These are phyloP conservation scores for Plectranthus barbatus DNA, from an alignment of 257 asterid genomes.

Conservation along the genomic window DNA sequence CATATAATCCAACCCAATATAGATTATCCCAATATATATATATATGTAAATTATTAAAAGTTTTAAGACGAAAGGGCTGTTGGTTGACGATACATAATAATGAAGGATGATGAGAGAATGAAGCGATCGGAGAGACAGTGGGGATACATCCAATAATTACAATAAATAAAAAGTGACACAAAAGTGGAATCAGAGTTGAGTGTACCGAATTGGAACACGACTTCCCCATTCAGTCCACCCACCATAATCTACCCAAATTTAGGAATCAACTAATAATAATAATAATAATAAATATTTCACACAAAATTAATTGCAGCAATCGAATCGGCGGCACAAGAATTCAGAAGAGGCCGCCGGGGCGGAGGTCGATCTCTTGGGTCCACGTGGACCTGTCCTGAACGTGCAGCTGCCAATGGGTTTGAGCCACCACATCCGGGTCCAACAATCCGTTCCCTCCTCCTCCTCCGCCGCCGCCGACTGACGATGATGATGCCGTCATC, in stretches of 20 bases:
- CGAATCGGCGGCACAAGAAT: too few species aligned
- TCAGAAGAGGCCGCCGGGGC: conserved; percentile 34
- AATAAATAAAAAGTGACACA: conserved; percentile 3
- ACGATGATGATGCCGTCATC: not conserved
- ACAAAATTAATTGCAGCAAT: too few species aligned
- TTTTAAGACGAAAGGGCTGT: too few species aligned
- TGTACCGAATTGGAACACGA: conserved; percentile 26
- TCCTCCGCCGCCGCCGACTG: conserved; percentile 18
- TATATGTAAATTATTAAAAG: too few species aligned
- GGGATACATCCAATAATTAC: conserved; percentile 6
- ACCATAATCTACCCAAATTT: not conserved
- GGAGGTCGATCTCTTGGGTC: conserved; percentile 84
- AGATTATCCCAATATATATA: too few species aligned
- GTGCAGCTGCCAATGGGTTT: conserved; percentile 83
- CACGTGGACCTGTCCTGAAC: conserved; percentile 62
- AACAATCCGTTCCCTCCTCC: conserved; percentile 17
- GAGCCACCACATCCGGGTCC: conserved; percentile 68
- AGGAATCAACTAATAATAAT: too few species aligned
- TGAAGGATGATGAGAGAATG: not conserved
- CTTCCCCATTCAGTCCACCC: conserved; percentile 14
- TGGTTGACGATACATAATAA: too few species aligned
- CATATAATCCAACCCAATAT: too few species aligned
- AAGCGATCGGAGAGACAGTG: not conserved
- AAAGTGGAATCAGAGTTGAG: conserved; percentile 4
- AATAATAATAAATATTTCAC: too few species aligned